These are phyloP conservation scores for Kingdonia uniflora DNA, from an alignment of 164 flowering plant genomes.

Conservation along the genomic window DNA sequence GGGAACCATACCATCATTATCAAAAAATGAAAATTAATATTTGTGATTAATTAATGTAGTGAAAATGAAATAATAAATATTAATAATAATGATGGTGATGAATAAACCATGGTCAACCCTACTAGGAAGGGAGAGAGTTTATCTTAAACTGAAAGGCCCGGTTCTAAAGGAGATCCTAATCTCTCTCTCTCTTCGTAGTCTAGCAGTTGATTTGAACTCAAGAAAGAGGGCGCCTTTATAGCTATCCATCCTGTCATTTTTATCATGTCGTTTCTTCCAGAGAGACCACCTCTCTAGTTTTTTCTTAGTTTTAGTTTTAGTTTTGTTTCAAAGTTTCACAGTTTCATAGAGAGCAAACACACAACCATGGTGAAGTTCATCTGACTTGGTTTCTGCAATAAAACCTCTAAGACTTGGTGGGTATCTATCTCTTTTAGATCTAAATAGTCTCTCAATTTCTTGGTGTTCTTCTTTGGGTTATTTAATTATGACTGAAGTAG, in stretches of 20 bases:
- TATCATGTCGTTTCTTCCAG: too few relatives aligned
- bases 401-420: slow-evolving; percentile 18
- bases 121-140: too few relatives aligned
- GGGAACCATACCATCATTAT: not conserved
- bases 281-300: too few relatives aligned
- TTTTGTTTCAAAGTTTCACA: too few relatives aligned
- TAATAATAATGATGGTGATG: too few relatives aligned
- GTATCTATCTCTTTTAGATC: slow-evolving; percentile 25
- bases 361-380: too few relatives aligned
- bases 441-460: not conserved
- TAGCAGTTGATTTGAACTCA: slow-evolving; percentile 34
- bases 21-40: not conserved
- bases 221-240: slow-evolving; percentile 24
- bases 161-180: slow-evolving; percentile 17
- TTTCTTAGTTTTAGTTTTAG: too few relatives aligned
- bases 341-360: too few relatives aligned
- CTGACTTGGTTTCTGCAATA: slow-evolving; percentile 11
- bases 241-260: too few relatives aligned
- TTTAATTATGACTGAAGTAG: too few relatives aligned
- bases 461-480: not conserved
- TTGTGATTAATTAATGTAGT: not conserved
- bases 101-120: too few relatives aligned
- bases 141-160: slow-evolving; percentile 15
- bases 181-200: not conserved
- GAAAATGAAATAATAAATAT: not conserved